Evolutionary conservation across 2,329 filamentous ascomycete species (phyloP).

Genomic region (Aspergillus ochraceoroseus): DNA sequence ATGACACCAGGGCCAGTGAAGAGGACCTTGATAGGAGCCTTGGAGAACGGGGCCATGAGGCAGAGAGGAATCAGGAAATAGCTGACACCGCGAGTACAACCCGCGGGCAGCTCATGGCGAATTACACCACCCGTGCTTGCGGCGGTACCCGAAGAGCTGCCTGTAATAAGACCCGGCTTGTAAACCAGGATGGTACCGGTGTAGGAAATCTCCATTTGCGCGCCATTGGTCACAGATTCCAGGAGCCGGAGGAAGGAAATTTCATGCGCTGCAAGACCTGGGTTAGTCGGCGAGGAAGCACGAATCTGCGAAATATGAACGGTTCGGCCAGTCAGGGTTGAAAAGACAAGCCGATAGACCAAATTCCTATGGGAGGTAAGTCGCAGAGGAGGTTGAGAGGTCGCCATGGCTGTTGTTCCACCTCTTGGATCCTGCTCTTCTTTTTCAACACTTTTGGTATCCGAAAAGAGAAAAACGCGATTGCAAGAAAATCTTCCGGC

Average conservation of each 20-base stretch:
- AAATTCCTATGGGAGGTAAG: conserved; percentile 84
- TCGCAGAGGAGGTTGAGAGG: conserved; percentile 53
- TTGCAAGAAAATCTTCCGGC: conserved; percentile 34
- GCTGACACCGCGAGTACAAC: conserved; percentile 73
- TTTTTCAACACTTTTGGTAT: not conserved
- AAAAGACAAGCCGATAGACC: conserved; percentile 75
- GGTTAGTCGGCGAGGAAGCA: conserved; percentile 74
- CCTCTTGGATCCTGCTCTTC: not conserved
- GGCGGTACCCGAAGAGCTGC: conserved; percentile 70
- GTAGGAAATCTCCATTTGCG: conserved; percentile 90
- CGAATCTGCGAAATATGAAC: conserved; percentile 94
- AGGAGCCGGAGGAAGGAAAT: conserved; percentile 93
- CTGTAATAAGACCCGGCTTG: conserved; percentile 86
- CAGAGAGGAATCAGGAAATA: conserved; percentile 91
- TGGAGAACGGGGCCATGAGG: conserved; percentile 86
- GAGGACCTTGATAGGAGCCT: conserved; percentile 81
- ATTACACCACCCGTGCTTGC: conserved; percentile 66
- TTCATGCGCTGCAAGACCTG: conserved; percentile 86
- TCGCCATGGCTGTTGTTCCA: conserved; percentile 34
- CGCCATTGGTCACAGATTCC: conserved; percentile 91
- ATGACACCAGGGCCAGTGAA: conserved; percentile 91
- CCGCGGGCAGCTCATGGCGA: conserved; percentile 71
- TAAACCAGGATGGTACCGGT: conserved; percentile 92
- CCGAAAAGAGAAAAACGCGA: conserved; percentile 18
- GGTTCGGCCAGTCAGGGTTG: conserved; percentile 83